Evolutionary conservation across 2,329 filamentous ascomycete genomes (phyloP).

Genomic region (Passalora sequoiae): DNA sequence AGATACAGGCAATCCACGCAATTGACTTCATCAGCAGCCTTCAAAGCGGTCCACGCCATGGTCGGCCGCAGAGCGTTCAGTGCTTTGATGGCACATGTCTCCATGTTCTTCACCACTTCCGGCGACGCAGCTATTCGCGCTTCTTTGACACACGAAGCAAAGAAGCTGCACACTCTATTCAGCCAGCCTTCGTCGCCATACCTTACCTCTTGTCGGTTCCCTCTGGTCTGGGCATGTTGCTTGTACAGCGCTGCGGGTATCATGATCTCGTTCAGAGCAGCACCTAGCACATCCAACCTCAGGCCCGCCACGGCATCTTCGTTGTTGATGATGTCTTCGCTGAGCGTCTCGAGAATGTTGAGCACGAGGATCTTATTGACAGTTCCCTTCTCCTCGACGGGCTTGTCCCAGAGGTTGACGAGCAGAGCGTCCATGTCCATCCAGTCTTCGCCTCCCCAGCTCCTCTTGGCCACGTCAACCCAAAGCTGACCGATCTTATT

Average conservation of each 20-base stretch:
- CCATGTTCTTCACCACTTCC: slow-evolving; percentile 52
- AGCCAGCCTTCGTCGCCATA: slow-evolving; percentile 85
- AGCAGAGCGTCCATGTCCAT: slow-evolving; percentile 86
- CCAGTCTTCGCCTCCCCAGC: slow-evolving; percentile 82
- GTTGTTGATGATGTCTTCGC: slow-evolving; percentile 84
- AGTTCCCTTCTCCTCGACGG: slow-evolving; percentile 33
- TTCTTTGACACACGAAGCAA: slow-evolving; percentile 63
- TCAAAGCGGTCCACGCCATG: slow-evolving; percentile 82
- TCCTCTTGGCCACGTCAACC: slow-evolving; percentile 89
- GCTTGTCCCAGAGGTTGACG: slow-evolving; percentile 66
- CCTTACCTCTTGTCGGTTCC: slow-evolving; percentile 64
- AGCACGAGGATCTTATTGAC: slow-evolving; percentile 82
- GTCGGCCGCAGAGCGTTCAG: slow-evolving; percentile 72
- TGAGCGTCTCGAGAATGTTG: slow-evolving; percentile 81
- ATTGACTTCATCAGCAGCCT: slow-evolving; percentile 66
- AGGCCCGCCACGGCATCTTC: slow-evolving; percentile 83
- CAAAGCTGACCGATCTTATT: slow-evolving; percentile 94
- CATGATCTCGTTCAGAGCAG: slow-evolving; percentile 89
- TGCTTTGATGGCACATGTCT: slow-evolving; percentile 63
- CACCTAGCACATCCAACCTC: slow-evolving; percentile 76
- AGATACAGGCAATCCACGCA: slow-evolving; percentile 67
- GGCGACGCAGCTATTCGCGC: slow-evolving; percentile 43
- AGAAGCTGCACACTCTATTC: slow-evolving; percentile 65
- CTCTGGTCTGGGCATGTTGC: slow-evolving; percentile 59
- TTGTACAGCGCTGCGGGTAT: slow-evolving; percentile 70